These are phyloP conservation scores for Chaetomium fimeti DNA, from an alignment of 495 filamentous ascomycete genomes.

Conservation along the genomic window DNA sequence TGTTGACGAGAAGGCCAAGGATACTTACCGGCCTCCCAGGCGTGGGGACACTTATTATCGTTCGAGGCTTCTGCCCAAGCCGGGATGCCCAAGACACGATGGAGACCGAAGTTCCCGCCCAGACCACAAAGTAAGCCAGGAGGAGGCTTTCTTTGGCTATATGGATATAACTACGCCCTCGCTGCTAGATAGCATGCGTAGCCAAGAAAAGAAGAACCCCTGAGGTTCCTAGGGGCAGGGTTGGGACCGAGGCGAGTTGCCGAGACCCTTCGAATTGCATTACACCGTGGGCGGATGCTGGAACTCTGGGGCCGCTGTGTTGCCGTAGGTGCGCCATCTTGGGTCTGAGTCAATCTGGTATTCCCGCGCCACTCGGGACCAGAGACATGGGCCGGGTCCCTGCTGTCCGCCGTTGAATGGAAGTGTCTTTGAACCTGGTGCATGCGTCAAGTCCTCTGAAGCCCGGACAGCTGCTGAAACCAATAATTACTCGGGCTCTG, in stretches of 20 bases:
- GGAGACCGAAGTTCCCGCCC: not conserved
- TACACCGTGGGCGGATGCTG: slow-evolving; percentile 16
- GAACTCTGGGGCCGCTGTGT: slow-evolving; percentile 27
- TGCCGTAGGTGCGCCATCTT: slow-evolving; percentile 34
- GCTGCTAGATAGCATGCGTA: not conserved
- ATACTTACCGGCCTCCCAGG: not conserved
- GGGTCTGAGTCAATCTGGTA: slow-evolving; percentile 39
- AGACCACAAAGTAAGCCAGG: not conserved
- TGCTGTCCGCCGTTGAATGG: slow-evolving; percentile 13
- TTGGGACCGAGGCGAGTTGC: slow-evolving; percentile 23
- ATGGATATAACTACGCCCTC: not conserved
- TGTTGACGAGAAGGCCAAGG: not conserved
- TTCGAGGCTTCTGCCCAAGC: not conserved
- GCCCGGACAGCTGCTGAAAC: slow-evolving; percentile 22
- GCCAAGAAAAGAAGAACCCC: not conserved
- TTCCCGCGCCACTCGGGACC: slow-evolving; percentile 31
- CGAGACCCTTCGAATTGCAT: slow-evolving; percentile 35
- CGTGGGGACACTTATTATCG: not conserved
- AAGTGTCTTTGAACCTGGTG: slow-evolving; percentile 6
- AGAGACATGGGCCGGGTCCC: slow-evolving; percentile 26
- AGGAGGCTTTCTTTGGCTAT: not conserved
- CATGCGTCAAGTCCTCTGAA: slow-evolving; percentile 15
- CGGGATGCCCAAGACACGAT: not conserved
- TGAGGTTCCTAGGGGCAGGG: not conserved
- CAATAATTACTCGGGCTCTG: slow-evolving; percentile 19